Base-by-base conservation (phyloP, 2,329 filamentous ascomycete species). In the Phoma sp. region DNA sequence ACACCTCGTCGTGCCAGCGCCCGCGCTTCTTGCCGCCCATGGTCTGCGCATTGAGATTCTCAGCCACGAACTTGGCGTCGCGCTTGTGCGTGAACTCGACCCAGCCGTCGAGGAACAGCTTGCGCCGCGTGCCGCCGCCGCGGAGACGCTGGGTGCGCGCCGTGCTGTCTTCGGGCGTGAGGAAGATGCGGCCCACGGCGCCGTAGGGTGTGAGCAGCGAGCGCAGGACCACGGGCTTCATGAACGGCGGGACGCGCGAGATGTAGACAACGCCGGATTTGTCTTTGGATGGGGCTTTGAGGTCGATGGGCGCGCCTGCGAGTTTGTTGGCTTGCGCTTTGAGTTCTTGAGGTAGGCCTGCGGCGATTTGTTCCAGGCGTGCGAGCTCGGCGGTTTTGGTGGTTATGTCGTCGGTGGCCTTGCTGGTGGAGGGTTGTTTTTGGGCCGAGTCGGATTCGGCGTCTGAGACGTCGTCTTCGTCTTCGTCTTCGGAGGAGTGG, bases 1-100 rank as follows among this genome's bases (percentile, higher is more conserved):
- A 96, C 39, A 96, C 83, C 72, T 96, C 91, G 71, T 96, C 91
- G 65, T 89, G 86, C 77, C 93, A 96, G 71, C 89, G 91, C 43
- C 83, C 85, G 10, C 90, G 84, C 78, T 96, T 96, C 78, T 93
- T 93, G 24, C 91, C 91, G 45, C 90, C 90, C 60, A 95, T 89
- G 10, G 83, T 90, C 59, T 84, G 84, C 37, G 89, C 88, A 69
- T 96, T 96, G 44, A 96, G 79, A 24, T 89, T 81, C 62, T 91
- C 88, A 44, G 87, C 89, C 0, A 85, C 88, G n/a, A 84, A 79
- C 72, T 93, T 91, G 32, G 91, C 91, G 58, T 93, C 87, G 59
- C 82, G 82, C 75, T 95, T 95, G 58, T 83, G 81, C 32, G 86
- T 74, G 66, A 93, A 96, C 73, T 96, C 91, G 25, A 95, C 86